Evolutionary conservation across 305 asterid species (phyloP), one percentile per base, ranked within the genome.

Genomic region (Ajuga reptans): DNA sequence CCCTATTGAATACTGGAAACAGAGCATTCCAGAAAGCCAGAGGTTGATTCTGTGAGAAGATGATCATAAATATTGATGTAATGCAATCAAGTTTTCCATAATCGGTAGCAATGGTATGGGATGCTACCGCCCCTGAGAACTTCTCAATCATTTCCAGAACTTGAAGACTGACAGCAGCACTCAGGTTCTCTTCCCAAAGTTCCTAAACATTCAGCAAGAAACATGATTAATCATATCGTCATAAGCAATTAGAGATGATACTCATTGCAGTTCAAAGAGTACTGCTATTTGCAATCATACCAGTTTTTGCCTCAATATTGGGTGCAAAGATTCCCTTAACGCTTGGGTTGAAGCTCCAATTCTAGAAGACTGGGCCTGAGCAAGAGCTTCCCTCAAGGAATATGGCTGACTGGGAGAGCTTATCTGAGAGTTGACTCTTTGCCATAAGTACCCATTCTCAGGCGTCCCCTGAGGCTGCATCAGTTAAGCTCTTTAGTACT

Each of bases 351-450:
- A 89, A 78, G 95, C 91, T 79, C 99, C 99, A 69, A 89, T 89
- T 80, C 96, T 85, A 21, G 99, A 91, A 64, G 99, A 94, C 79
- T 91, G 99, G 73, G 96, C 99, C 81, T 91, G 99, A 64, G 97
- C 99, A 15, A 94, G 88, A 76, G 96, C 99, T 82, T 94, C 99
- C 77, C 99, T 84, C 72, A 94, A 82, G 55, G 99, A 94, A 85
- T 89, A 91, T 62, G 99, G 99, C 75, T 94, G 96, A 84, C 96
- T 94, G 14, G 99, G 97, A 36, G 99, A 94, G 82, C 97, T 94
- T 70, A 94, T 82, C 81, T 91, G 97, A 51, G 99, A 94, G 84
- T 84, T 90, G 53, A 94, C 96, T 79, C 96, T 86, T 77, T 91
- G 95, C 99, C 96, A 94, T 83, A 91, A 84, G 78, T 94, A 91